Evolutionary conservation across 2,329 filamentous ascomycete genomes (phyloP), one percentile per base, ranked within the genome.

Genomic region (Fusarium praegraminearum): DNA sequence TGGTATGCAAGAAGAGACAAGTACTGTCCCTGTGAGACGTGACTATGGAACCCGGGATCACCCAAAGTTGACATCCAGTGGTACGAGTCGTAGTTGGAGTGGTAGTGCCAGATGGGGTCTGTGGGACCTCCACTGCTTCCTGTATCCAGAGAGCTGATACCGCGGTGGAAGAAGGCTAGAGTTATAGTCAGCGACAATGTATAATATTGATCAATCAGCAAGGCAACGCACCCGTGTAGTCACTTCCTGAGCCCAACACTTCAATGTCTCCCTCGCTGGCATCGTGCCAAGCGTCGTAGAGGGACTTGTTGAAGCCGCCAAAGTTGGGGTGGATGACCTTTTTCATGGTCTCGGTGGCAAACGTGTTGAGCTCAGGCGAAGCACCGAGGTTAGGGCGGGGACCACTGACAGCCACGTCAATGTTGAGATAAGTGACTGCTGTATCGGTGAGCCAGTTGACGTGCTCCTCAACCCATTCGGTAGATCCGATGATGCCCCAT

Each of bases 401-500:
- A 0, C 93, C 92, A 3, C 80, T 77, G 2, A 81, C 76, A 5
- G 87, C 92, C 9, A 93, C 89, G 74, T 96, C 93, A 30, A 96
- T 89, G 73, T 97, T 97, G 55, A 97, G 81, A 72, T 97, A 97
- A 0, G 91, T 88, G 52, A 97, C 86, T 10, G 91, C 89, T 0
- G 89, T 87, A 18, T 87, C 84, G 0, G 85, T 87, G 2, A 97
- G 85, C 92, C 92, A 96, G 1, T 91, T 88, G 2, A 93, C 78
- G 63, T 93, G 90, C 62, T 97, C 93, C 75, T 97, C 93, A 0
- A 97, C 92, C 91, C 92, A 97, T 75, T 97, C 93, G 0, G 92
- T 94, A 5, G 90, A 93, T 2, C 93, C 93, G 10, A 97, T 79
- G 1, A 96, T 82, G 0, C 91, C 92, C 73, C 95, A 95, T 78